A percentile compares a stretch with the other conserved stretches of the same genome.
Evolutionary conservation across 768 basidiomycete genomes (phyloP).

Genomic region (Astraeus odoratus): DNA sequence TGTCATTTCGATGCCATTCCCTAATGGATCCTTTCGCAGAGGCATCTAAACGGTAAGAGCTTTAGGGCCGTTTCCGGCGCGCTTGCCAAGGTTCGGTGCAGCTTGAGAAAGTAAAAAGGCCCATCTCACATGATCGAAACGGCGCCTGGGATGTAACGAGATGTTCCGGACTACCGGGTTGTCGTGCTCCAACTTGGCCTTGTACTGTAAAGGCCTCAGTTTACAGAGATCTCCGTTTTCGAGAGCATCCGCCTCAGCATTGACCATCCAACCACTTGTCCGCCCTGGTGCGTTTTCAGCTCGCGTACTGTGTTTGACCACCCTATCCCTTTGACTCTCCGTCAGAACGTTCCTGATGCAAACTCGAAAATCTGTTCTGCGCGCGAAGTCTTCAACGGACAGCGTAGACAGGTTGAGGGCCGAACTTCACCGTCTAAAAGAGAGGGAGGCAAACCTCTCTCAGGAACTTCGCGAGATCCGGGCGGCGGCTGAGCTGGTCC

Average conservation of each 20-base stretch:
- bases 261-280: background rate
- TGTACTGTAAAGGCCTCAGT: background rate
- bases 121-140: conserved; percentile 1
- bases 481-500: background rate
- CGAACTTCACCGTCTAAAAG: background rate
- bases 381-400: background rate
- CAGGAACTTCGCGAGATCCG: background rate
- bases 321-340: background rate
- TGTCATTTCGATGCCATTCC: background rate
- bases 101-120: background rate
- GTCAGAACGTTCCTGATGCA: background rate
- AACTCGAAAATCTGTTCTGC: background rate
- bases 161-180: background rate
- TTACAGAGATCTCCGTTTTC: background rate
- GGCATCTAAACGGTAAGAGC: background rate
- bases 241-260: background rate
- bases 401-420: background rate
- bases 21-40: background rate
- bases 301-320: background rate
- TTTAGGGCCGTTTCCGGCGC: background rate
- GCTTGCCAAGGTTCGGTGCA: background rate
- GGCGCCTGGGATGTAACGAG: background rate
- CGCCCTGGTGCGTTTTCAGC: background rate
- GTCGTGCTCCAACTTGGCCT: background rate
- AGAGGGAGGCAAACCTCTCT: background rate